Conservation (phyloP, 257 asterid genomes). For the Craterostigma plantagineum region DNA sequence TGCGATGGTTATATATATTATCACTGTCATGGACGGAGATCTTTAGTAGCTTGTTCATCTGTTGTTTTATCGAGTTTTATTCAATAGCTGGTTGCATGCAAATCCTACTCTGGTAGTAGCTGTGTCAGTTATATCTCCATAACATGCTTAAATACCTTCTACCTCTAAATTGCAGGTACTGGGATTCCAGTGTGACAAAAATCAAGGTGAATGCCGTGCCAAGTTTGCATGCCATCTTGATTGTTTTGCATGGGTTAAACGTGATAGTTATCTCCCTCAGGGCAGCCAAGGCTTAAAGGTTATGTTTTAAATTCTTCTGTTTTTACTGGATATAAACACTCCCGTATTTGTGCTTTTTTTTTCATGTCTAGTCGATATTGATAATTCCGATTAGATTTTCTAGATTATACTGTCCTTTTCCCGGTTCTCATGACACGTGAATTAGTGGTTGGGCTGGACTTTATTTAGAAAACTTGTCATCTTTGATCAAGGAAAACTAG, state of each 20-base stretch:
- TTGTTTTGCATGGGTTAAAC: slow-evolving; percentile 98
- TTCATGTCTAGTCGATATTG: not conserved
- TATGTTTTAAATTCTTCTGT: slow-evolving; percentile 7
- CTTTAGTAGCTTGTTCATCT: too few species aligned
- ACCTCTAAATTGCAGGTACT: slow-evolving; percentile 52
- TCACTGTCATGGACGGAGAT: too few species aligned
- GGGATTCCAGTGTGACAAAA: slow-evolving; percentile 80
- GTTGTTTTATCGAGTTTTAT: too few species aligned
- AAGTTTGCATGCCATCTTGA: slow-evolving; percentile 97
- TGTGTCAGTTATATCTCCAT: not conserved
- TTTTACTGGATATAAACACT: slow-evolving; percentile 10
- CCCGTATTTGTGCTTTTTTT: slow-evolving; percentile 1
- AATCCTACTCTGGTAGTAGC: not conserved
- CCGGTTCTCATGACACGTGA: not conserved
- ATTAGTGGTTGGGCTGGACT: slow-evolving; percentile 1
- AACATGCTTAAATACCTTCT: slow-evolving; percentile 3
- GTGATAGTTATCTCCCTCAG: slow-evolving; percentile 99
- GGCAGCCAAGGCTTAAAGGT: slow-evolving; percentile 99
- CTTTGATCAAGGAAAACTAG: too few species aligned
- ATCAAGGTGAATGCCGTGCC: slow-evolving; percentile 96
- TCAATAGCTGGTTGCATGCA: too few species aligned
- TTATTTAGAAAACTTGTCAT: too few species aligned
- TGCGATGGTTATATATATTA: too few species aligned
- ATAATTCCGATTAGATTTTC: not conserved
- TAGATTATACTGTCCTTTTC: slow-evolving; percentile 5